These are phyloP conservation scores for Fusarium guadeloupense DNA, from an alignment of 2,329 filamentous ascomycete species.

Conservation along the genomic window DNA sequence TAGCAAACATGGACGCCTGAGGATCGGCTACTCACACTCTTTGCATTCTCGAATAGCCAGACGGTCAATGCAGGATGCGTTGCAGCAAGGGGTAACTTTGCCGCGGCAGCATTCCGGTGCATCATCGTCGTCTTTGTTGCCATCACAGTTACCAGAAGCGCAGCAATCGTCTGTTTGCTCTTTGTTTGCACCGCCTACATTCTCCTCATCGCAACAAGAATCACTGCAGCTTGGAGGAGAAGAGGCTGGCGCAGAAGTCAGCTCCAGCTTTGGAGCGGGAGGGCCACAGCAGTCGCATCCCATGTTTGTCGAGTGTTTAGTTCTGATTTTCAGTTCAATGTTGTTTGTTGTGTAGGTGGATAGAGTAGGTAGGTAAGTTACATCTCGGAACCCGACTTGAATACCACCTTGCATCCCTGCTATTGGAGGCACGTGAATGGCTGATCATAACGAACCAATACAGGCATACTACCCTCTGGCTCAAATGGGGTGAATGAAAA, in stretches of 20 bases:
- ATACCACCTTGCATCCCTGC: conserved; percentile 4
- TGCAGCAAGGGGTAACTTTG: conserved; percentile 54
- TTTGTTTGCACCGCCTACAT: background rate
- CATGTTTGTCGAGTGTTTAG: conserved; percentile 3
- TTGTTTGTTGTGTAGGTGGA: background rate
- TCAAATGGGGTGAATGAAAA: too few relatives aligned
- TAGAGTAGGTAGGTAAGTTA: too few relatives aligned
- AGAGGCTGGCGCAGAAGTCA: background rate
- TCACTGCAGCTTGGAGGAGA: conserved; percentile 3
- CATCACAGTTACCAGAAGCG: background rate
- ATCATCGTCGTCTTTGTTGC: background rate
- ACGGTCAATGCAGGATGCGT: conserved; percentile 54
- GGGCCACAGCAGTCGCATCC: conserved; percentile 30
- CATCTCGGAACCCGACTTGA: background rate
- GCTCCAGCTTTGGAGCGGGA: background rate
- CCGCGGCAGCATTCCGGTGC: conserved; percentile 53
- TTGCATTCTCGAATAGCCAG: conserved; percentile 55
- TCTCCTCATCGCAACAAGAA: conserved; percentile 9
- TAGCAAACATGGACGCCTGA: background rate
- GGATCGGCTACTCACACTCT: background rate
- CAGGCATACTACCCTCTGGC: background rate
- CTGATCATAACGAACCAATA: background rate
- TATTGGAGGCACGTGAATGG: conserved; percentile 19
- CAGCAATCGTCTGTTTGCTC: background rate
- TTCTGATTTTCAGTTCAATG: background rate